Percentiles rank a stretch among this genome's conserved stretches.
Evolutionary conservation across 768 basidiomycete species (phyloP).

Genomic region (Termitomyces titanicus): DNA sequence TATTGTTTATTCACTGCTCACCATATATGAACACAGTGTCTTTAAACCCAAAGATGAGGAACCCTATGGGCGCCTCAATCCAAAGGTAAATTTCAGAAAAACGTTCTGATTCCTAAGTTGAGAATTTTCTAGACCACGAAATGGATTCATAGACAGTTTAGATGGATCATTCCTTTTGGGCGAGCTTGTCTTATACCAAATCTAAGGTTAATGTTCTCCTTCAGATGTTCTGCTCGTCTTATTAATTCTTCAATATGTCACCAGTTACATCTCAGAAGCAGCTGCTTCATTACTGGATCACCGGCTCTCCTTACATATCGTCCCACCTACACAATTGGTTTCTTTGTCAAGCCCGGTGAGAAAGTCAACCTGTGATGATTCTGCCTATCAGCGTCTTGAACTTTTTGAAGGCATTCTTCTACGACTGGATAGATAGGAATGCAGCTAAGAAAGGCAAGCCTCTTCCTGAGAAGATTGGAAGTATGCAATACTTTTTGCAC

Average conservation of each 20-base stretch:
- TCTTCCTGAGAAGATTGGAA: conserved; percentile 85
- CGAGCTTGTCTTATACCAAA: conserved; percentile 88
- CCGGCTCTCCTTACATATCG: conserved; percentile 72
- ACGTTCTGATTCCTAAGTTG: neutral
- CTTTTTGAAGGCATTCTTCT: conserved; percentile 72
- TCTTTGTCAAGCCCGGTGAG: conserved; percentile 72
- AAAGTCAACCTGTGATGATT: conserved; percentile 6
- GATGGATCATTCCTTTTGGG: conserved; percentile 90
- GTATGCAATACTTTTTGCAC: conserved; percentile 85
- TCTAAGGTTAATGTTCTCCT: conserved; percentile 52
- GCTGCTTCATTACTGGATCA: conserved; percentile 83
- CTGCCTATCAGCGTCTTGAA: neutral
- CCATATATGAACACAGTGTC: conserved; percentile 42
- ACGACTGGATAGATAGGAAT: conserved; percentile 85
- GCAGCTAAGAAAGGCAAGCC: conserved; percentile 81
- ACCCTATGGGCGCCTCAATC: conserved; percentile 84
- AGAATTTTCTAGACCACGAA: conserved; percentile 62
- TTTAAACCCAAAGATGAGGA: conserved; percentile 94
- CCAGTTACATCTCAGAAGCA: conserved; percentile 84
- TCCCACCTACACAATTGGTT: conserved; percentile 82
- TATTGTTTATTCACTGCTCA: neutral
- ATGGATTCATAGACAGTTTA: conserved; percentile 86
- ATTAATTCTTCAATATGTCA: neutral
- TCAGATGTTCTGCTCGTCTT: neutral
- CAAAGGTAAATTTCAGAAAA: conserved; percentile 49